Evolutionary conservation across 192 early-diverging fungal genomes (phyloP).

Genomic region (Ambispora gerdemannii): DNA sequence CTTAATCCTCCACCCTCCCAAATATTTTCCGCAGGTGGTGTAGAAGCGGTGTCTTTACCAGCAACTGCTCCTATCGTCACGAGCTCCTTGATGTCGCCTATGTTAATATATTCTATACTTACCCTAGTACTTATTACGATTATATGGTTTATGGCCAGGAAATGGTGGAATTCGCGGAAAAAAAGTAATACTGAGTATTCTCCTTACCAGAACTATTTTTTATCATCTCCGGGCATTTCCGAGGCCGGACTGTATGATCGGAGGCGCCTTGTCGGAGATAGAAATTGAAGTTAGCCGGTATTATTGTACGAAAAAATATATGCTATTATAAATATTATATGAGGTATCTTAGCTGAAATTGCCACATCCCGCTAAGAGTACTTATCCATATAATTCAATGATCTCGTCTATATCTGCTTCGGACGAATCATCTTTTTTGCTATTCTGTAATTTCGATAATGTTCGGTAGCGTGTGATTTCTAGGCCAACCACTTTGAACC

Average conservation of each 20-base stretch:
- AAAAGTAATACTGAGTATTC: too few relatives aligned
- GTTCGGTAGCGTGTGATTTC: background rate
- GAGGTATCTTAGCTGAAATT: conserved; percentile 4
- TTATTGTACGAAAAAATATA: conserved; percentile 26
- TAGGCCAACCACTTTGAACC: conserved; percentile 11
- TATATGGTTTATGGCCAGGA: background rate
- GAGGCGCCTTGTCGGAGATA: background rate
- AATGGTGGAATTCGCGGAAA: too few relatives aligned
- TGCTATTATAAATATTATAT: too few relatives aligned
- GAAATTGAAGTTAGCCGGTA: conserved; percentile 8
- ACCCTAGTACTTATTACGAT: background rate
- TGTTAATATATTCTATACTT: too few relatives aligned
- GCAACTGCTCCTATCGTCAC: background rate
- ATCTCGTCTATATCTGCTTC: too few relatives aligned
- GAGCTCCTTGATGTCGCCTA: background rate
- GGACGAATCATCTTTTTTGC: background rate
- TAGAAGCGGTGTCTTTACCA: too few relatives aligned
- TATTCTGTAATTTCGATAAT: background rate
- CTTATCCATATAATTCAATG: too few relatives aligned
- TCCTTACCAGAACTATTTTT: too few relatives aligned
- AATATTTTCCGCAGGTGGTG: background rate
- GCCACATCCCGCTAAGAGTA: background rate
- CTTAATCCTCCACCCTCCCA: background rate
- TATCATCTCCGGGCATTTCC: too few relatives aligned
- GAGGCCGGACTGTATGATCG: too few relatives aligned